A percentile compares a stretch with the other conserved stretches of the same genome.
Conservation (phyloP, 2,329 filamentous ascomycete genomes). For the Chaetomiaceae sp. region DNA sequence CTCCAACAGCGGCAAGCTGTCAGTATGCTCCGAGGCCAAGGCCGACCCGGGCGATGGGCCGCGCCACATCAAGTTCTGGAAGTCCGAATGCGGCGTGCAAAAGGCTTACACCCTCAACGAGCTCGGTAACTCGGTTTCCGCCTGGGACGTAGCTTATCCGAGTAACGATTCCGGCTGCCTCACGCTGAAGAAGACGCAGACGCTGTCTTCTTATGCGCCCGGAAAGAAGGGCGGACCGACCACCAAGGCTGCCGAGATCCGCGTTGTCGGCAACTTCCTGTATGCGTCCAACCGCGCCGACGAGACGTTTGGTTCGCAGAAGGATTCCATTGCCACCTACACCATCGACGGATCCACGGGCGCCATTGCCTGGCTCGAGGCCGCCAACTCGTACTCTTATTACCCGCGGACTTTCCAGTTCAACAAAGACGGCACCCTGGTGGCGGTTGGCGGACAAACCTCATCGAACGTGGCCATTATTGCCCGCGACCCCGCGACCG, state of each 20-base stretch:
- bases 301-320: conserved; percentile 48
- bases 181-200: conserved; percentile 42
- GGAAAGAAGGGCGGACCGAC: conserved; percentile 40
- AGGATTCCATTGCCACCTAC: conserved; percentile 55
- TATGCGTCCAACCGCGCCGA: conserved; percentile 61
- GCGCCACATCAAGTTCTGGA: conserved; percentile 50
- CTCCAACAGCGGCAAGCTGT: conserved; percentile 40
- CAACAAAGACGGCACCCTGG: conserved; percentile 54
- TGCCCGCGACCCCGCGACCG: conserved; percentile 49
- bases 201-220: conserved; percentile 43
- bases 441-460: conserved; percentile 61
- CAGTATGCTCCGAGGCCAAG: conserved; percentile 40
- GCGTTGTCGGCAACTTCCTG: conserved; percentile 50
- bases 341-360: conserved; percentile 43
- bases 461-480: conserved; percentile 56
- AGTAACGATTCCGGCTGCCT: conserved; percentile 36
- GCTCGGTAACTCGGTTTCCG: conserved; percentile 46
- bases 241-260: conserved; percentile 53
- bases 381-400: conserved; percentile 53
- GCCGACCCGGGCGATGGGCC: conserved; percentile 47
- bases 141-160: conserved; percentile 47
- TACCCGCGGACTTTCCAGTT: conserved; percentile 61
- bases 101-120: conserved; percentile 44
- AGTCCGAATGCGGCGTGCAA: conserved; percentile 27
- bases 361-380: conserved; percentile 47